Conservation (phyloP, 768 basidiomycete genomes). For the Serendipita indica region DNA sequence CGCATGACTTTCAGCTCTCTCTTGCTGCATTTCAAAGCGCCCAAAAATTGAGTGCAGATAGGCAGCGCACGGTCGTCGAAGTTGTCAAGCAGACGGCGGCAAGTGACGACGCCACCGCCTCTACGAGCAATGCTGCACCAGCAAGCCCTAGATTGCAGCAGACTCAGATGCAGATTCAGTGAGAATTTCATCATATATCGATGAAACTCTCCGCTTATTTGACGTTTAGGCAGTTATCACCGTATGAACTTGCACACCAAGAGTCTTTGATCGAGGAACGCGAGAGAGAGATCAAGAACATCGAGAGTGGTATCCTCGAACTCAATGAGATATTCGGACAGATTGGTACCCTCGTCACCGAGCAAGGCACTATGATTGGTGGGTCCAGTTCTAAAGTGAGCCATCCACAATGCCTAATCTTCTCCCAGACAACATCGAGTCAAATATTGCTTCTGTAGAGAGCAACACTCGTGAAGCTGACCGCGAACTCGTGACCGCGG, state of each 20-base stretch:
- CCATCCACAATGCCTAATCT: background rate
- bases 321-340: slow-evolving; percentile 93
- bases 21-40: slow-evolving; percentile 85
- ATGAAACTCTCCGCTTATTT: background rate
- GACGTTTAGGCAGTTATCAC: slow-evolving; percentile 50
- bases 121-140: background rate
- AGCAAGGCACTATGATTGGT: slow-evolving; percentile 95
- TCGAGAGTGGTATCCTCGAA: slow-evolving; percentile 93
- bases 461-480: slow-evolving; percentile 70
- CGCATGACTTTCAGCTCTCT: slow-evolving; percentile 82
- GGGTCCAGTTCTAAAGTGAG: slow-evolving; percentile 18
- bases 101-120: slow-evolving; percentile 40
- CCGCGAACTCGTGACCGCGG: slow-evolving; percentile 75
- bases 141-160: background rate
- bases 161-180: slow-evolving; percentile 20
- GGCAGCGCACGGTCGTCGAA: slow-evolving; percentile 79
- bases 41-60: slow-evolving; percentile 77
- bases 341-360: slow-evolving; percentile 81
- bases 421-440: slow-evolving; percentile 77
- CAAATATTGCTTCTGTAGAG: slow-evolving; percentile 77
- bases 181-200: background rate
- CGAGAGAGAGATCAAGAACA: slow-evolving; percentile 88
- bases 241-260: slow-evolving; percentile 88
- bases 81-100: slow-evolving; percentile 68
- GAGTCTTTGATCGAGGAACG: slow-evolving; percentile 90